Evolutionary conservation across 495 filamentous ascomycete species (phyloP).

Genomic region (Amorphotheca resinae): DNA sequence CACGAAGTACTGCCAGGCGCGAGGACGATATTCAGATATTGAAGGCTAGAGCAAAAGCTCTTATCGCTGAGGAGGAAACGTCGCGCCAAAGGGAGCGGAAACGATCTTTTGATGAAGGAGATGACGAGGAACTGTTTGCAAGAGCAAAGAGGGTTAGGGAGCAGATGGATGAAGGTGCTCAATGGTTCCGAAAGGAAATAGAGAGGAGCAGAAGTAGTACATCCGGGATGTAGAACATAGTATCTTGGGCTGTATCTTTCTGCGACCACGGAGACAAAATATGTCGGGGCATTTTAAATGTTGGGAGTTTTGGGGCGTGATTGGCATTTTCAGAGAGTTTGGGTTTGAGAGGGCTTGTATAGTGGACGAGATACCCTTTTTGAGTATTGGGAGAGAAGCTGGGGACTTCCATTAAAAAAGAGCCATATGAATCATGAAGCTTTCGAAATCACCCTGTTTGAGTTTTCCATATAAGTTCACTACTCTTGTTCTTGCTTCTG

Average conservation of each 20-base stretch:
- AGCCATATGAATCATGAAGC: too few species aligned
- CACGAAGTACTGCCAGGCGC: neutral
- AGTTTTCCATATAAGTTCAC: too few species aligned
- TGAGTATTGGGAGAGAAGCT: neutral
- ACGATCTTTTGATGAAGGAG: conserved; percentile 5
- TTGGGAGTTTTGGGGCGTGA: neutral
- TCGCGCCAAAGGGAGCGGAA: conserved; percentile 6
- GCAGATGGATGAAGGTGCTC: conserved; percentile 20
- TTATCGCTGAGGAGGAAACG: conserved; percentile 9
- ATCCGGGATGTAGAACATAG: conserved; percentile 5
- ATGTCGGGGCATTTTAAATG: neutral
- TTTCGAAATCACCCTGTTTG: too few species aligned
- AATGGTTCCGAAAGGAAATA: conserved; percentile 16
- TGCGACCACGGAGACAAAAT: neutral
- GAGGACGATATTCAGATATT: conserved; percentile 11
- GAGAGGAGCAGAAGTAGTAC: conserved; percentile 5
- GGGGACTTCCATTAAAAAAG: neutral
- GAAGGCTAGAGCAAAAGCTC: conserved; percentile 13
- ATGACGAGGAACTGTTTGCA: conserved; percentile 20
- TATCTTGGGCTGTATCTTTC: neutral
- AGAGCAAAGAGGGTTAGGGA: conserved; percentile 19
- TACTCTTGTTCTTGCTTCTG: too few species aligned
- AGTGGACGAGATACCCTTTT: neutral
- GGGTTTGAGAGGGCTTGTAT: neutral
- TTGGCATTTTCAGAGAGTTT: neutral